Evolutionary conservation across 2,329 filamentous ascomycete species (phyloP).

Genomic region (Fusarium anthophilum): DNA sequence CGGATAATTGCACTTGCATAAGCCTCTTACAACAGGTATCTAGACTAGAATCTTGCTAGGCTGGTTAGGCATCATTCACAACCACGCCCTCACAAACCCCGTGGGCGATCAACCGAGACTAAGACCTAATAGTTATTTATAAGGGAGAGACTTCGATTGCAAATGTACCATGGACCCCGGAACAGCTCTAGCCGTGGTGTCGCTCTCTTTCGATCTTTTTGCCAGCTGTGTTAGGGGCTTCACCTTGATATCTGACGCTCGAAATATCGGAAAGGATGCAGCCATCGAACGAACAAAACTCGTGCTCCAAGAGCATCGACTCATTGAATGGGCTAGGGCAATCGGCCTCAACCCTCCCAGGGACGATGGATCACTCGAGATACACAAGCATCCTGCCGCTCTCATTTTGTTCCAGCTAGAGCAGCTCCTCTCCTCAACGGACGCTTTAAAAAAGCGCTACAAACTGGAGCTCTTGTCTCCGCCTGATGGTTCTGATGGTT

Average conservation of each 20-base stretch:
- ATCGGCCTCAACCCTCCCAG: not conserved
- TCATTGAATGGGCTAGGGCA: not conserved
- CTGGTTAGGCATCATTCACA: not conserved
- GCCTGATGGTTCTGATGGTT: not conserved
- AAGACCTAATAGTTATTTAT: not conserved
- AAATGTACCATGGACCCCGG: not conserved
- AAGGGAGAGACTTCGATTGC: fast-evolving
- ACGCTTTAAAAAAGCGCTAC: not conserved
- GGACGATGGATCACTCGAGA: not conserved
- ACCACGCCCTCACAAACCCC: not conserved
- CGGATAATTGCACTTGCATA: not conserved
- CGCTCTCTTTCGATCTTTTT: not conserved
- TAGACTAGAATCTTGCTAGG: not conserved
- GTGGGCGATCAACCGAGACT: not conserved
- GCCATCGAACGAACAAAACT: not conserved
- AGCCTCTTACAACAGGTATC: not conserved
- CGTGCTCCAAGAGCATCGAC: not conserved
- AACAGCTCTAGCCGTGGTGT: not conserved
- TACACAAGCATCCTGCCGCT: not conserved
- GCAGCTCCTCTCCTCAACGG: not conserved
- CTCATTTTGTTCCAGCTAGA: not conserved
- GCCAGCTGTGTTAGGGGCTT: not conserved
- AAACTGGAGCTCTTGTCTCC: not conserved
- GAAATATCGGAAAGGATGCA: not conserved
- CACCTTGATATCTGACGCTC: not conserved